A percentile compares a stretch with the other conserved stretches of the same genome.
phyloP scores from a whole-genome alignment of 2,329 filamentous ascomycete species.

The Fusarium torulosum region DNA sequence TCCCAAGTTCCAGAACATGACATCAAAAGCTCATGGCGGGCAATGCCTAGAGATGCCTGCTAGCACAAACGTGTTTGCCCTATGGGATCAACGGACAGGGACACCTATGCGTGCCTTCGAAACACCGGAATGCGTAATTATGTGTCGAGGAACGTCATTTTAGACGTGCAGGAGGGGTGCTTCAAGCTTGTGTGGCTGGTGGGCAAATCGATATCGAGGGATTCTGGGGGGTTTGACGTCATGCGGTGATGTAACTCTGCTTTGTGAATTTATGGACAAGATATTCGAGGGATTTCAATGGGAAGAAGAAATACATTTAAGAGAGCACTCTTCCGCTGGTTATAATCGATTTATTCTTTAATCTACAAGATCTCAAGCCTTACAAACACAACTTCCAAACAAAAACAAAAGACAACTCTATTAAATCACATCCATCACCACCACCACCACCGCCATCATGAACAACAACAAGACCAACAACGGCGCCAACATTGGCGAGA shows the following conservation, averaged over 20 bases:
- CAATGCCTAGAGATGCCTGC: constrained; percentile 27
- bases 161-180: constrained; percentile 22
- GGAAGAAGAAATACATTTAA: constrained; percentile 21
- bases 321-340: constrained; percentile 8
- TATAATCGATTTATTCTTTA: neutral
- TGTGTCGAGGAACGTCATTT: constrained; percentile 44
- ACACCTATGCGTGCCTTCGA: constrained; percentile 20
- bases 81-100: constrained; percentile 17
- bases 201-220: constrained; percentile 24
- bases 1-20: constrained; percentile 28
- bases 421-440: constrained; percentile 1
- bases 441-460: constrained; percentile 34
- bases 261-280: constrained; percentile 20
- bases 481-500: constrained; percentile 51
- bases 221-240: constrained; percentile 41
- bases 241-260: constrained; percentile 32
- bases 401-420: neutral
- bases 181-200: constrained; percentile 27
- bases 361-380: constrained; percentile 11
- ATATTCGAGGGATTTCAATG: constrained; percentile 27
- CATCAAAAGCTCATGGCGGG: constrained; percentile 29
- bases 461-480: constrained; percentile 44
- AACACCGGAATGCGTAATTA: constrained; percentile 38
- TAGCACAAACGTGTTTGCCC: constrained; percentile 20
- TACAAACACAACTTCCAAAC: neutral